phyloP scores from a whole-genome alignment of 345 rosid genomes.

The thale cress (Arabidopsis thaliana) region DNA sequence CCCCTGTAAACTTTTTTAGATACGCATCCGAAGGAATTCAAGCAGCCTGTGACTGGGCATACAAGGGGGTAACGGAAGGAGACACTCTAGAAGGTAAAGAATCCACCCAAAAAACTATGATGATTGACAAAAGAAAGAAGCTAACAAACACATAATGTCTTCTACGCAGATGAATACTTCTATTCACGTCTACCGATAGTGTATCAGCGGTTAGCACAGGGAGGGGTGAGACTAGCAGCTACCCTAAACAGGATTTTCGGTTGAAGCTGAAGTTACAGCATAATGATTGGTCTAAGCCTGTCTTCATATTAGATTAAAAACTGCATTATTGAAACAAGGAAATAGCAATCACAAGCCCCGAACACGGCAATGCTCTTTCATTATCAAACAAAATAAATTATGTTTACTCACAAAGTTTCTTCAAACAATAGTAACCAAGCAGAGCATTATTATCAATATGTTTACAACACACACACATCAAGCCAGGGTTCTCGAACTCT shows the following conservation, averaged over 20 bases:
- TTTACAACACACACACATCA: slow-evolving; percentile 28
- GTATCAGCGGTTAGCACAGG: slow-evolving; percentile 73
- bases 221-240: slow-evolving; percentile 85
- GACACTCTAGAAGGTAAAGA: slow-evolving; percentile 61
- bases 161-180: slow-evolving; percentile 71
- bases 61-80: slow-evolving; percentile 69
- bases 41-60: slow-evolving; percentile 92
- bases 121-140: background rate
- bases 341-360: background rate
- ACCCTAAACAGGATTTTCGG: slow-evolving; percentile 74
- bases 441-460: slow-evolving; percentile 24
- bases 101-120: background rate
- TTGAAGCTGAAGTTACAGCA: slow-evolving; percentile 13
- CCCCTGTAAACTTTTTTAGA: slow-evolving; percentile 43
- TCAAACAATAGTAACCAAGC: slow-evolving; percentile 1
- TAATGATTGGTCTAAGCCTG: background rate
- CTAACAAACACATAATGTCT: slow-evolving; percentile 29
- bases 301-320: background rate
- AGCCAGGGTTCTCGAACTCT: background rate
- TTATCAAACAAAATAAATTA: slow-evolving; percentile 19
- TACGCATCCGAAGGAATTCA: slow-evolving; percentile 84
- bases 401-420: slow-evolving; percentile 21
- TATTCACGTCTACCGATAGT: slow-evolving; percentile 72
- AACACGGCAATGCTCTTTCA: slow-evolving; percentile 1
- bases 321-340: background rate